Evolutionary conservation across 2,329 filamentous ascomycete genomes (phyloP), one percentile per base, ranked within the genome.

Genomic region (Bipolaris gigantea): DNA sequence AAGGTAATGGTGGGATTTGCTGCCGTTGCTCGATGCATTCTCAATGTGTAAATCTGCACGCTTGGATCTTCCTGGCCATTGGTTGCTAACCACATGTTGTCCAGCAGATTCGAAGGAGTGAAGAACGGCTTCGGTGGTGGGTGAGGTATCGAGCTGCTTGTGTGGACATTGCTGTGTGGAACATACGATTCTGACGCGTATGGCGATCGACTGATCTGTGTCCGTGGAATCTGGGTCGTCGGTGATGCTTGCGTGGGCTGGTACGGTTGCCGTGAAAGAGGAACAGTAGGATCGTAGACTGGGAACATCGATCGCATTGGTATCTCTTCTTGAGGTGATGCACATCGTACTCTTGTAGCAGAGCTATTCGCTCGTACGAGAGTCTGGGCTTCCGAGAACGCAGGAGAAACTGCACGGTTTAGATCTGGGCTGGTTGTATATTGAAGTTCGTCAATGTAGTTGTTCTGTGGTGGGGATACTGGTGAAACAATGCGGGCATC

Each of bases 291-390:
- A 65, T 92, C 86, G 68, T 91, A 92, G 27, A 83, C 81, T 7
- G 89, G 89, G 64, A 92, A 92, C 64, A 92, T 91, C 21, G 89
- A 92, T 30, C 83, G 82, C 63, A 89, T 80, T 0, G 81, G 76
- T 5, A 75, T 57, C 11, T 65, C 73, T 56, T 68, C 66, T 48
- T 75, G 75, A 55, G 64, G 63, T 18, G 67, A 66, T 32, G 48
- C 59, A 33, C 54, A 63, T 43, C 55, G 67, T 13, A 63, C 56
- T 49, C 63, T 56, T 39, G 69, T 69, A 34, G 72, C 66, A n/a
- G 63, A 63, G 36, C 72, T 75, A 46, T 75, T 74, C 32, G 66
- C 69, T 57, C 73, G 67, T 9, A 75, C 73, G 13, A 76, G 62
- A 9, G 74, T 75, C 25, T 51, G 65, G 64, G 46, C 68, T 67